Base-by-base conservation (phyloP, 2,329 filamentous ascomycete genomes). In the Neofusicoccum laricinum region DNA sequence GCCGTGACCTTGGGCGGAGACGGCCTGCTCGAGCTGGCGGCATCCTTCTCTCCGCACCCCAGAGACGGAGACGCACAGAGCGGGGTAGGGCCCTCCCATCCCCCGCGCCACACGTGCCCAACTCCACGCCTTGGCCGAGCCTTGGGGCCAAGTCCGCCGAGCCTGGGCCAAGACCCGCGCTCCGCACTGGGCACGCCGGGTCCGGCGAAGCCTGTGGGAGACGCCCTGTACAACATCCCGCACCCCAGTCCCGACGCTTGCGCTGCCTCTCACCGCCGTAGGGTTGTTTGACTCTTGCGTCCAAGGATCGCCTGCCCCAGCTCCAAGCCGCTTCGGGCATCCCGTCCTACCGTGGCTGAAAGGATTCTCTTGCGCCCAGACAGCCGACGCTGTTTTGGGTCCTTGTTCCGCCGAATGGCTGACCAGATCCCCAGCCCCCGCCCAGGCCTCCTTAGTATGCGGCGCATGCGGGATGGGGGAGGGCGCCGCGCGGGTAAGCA, bases 341-440 rank as follows among this genome's bases (percentile, higher is more conserved):
- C 40, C 55, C 40, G 55, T 17, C 25, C 17, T 6, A 32, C 25
- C 4, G 55, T 59, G 55, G 55, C 55, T 59, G 55, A 45, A 59
- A 59, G 55, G 55, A 59, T 59, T 36, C 55, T 45, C 55, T 45
- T 45, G 21, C 30, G 53, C 38, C 53, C 53, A 57, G 53, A 10
- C 21, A 14, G 14, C 40, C 30, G 25, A 15, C 14, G 40, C 55
- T 59, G 41, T 36, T 59, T 59, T 59, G 55, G 55, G 55, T 8
- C 3, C n/a, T 21, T 59, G 10, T 46, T 32, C 55, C 55, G 55
- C 25, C 41, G 38, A 21, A 57, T 57, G 38, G 38, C 51, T 43
- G 19, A 25, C 53, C 53, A 45, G 40, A 45, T 46, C 11, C 15
- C 41, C 55, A 46, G 30, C 17, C 14, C 32, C 36, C 21, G 10